These are phyloP conservation scores for Pichia insulana DNA, from an alignment of 805 yeast genomes.

Conservation along the genomic window DNA sequence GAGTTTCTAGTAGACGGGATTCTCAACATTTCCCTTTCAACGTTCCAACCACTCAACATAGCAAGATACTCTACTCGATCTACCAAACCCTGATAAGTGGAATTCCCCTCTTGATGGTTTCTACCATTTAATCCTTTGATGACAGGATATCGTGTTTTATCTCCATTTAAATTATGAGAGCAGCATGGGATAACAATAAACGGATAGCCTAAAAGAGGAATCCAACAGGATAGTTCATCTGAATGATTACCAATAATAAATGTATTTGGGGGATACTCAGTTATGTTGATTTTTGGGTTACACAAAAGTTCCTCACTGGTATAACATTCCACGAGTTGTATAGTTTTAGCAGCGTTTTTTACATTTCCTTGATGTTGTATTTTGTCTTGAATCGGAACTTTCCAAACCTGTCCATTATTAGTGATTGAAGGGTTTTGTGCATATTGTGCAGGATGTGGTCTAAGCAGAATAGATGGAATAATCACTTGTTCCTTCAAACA, in stretches of 20 bases:
- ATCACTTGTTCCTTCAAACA: slow-evolving; percentile 67
- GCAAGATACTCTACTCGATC: slow-evolving; percentile 76
- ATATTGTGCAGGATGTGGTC: slow-evolving; percentile 59
- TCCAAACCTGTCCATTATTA: slow-evolving; percentile 56
- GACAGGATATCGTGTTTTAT: slow-evolving; percentile 55
- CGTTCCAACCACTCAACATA: slow-evolving; percentile 67
- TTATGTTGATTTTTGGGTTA: slow-evolving; percentile 49
- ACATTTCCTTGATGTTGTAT: slow-evolving; percentile 19
- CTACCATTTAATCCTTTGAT: slow-evolving; percentile 21
- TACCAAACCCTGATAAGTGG: slow-evolving; percentile 79
- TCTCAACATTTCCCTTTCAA: slow-evolving; percentile 76
- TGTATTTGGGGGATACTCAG: slow-evolving; percentile 60
- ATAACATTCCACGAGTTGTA: slow-evolving; percentile 45
- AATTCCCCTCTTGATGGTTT: slow-evolving; percentile 25
- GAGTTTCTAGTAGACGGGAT: slow-evolving; percentile 94
- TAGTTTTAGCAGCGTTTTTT: slow-evolving; percentile 13
- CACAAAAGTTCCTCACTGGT: slow-evolving; percentile 43
- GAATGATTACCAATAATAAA: slow-evolving; percentile 92
- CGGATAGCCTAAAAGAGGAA: slow-evolving; percentile 79
- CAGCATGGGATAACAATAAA: slow-evolving; percentile 94
- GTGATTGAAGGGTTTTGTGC: slow-evolving; percentile 42
- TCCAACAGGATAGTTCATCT: slow-evolving; percentile 93
- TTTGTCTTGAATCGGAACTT: slow-evolving; percentile 34
- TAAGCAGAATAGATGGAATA: slow-evolving; percentile 64
- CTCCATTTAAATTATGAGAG: slow-evolving; percentile 79